phyloP scores from a whole-genome alignment of 345 rosid species.

The Populus nigra region DNA sequence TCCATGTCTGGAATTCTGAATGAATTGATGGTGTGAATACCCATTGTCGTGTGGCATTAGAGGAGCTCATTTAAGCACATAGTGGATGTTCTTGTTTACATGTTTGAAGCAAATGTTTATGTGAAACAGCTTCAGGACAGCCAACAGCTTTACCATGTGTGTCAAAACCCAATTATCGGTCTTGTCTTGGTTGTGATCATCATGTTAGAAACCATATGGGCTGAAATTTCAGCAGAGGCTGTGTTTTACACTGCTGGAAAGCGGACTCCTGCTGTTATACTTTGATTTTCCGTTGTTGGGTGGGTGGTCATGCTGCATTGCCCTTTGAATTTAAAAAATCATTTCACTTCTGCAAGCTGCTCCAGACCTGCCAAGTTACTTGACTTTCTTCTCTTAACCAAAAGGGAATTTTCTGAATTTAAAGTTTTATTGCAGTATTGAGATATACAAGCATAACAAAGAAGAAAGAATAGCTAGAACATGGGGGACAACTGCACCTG shows the following conservation, averaged over 20 bases:
- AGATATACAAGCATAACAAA: conserved; percentile 86
- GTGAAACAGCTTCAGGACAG: neutral
- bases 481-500: conserved; percentile 90
- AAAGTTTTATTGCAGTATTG: conserved; percentile 46
- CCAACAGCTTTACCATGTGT: neutral
- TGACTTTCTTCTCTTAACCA: neutral
- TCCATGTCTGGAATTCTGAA: neutral
- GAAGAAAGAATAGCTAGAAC: conserved; percentile 93
- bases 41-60: neutral
- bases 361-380: neutral
- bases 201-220: neutral
- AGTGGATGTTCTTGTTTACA: neutral
- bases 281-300: neutral
- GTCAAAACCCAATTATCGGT: neutral
- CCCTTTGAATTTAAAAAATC: neutral
- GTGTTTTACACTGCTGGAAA: neutral
- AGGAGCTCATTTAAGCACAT: neutral
- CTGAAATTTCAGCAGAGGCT: neutral
- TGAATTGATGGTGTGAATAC: neutral
- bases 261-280: neutral
- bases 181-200: neutral
- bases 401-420: conserved; percentile 1
- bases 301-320: neutral
- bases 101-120: neutral
- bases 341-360: neutral